phyloP scores from a whole-genome alignment of 495 filamentous ascomycete genomes.

The Clavariopsis aquatica region DNA sequence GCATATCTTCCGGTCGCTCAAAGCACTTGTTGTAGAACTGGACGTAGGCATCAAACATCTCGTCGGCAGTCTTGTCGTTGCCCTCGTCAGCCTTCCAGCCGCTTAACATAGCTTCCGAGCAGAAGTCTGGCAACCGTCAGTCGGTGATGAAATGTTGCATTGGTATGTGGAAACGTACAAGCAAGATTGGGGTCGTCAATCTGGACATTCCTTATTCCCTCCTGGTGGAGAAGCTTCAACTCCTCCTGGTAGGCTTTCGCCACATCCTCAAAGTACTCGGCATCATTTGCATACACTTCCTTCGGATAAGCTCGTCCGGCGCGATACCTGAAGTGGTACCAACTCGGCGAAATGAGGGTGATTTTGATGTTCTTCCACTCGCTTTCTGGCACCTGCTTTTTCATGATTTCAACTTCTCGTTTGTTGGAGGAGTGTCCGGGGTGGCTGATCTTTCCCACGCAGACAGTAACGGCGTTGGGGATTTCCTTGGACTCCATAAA shows the following conservation, averaged over 20 bases:
- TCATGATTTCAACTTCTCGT: constrained; percentile 43
- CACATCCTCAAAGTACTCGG: constrained; percentile 45
- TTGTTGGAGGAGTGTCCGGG: constrained; percentile 40
- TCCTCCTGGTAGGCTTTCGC: constrained; percentile 45
- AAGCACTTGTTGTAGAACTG: constrained; percentile 64
- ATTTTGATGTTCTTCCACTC: constrained; percentile 46
- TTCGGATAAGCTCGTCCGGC: constrained; percentile 40
- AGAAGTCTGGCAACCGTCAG: constrained; percentile 50
- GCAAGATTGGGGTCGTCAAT: constrained; percentile 54
- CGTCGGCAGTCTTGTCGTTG: constrained; percentile 54
- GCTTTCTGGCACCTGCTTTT: constrained; percentile 41
- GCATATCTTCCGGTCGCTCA: constrained; percentile 57
- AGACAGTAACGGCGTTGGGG: constrained; percentile 44
- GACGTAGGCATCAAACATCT: constrained; percentile 62
- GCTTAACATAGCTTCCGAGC: constrained; percentile 63
- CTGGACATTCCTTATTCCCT: constrained; percentile 47
- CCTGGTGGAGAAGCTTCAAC: constrained; percentile 41
- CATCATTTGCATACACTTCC: constrained; percentile 42
- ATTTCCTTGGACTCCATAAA: constrained; percentile 45
- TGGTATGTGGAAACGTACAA: constrained; percentile 33
- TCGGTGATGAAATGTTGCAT: neutral
- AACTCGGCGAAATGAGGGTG: constrained; percentile 42
- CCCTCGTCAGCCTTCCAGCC: constrained; percentile 61
- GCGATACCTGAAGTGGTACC: constrained; percentile 45
- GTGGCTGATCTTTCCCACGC: constrained; percentile 42